phyloP scores from a whole-genome alignment of 306 rosid species.

The Vigna hirtella region DNA sequence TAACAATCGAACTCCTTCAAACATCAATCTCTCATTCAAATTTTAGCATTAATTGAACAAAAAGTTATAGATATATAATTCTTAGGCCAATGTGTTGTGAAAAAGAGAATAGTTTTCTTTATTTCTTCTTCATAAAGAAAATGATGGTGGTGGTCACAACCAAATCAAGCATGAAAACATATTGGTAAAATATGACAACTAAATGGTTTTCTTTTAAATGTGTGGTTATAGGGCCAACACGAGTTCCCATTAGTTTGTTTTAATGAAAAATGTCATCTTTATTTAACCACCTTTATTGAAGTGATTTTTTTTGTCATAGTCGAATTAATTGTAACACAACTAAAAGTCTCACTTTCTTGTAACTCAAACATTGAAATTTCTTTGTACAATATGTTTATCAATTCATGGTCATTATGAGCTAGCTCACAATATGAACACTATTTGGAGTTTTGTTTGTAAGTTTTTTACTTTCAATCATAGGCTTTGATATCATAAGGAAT shows the following conservation, averaged over 20 bases:
- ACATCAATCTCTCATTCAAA: background rate
- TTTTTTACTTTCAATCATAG: constrained; percentile 15
- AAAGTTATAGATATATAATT: background rate
- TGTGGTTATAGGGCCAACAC: background rate
- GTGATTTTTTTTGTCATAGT: background rate
- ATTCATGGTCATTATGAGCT: constrained; percentile 15
- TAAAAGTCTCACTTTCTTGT: constrained; percentile 26
- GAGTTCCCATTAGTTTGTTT: background rate
- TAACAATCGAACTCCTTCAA: no score
- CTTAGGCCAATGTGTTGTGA: background rate
- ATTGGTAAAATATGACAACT: background rate
- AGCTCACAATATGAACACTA: background rate
- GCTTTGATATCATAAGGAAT: constrained; percentile 4
- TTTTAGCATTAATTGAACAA: background rate
- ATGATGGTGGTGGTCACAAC: background rate
- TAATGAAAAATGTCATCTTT: constrained; percentile 2
- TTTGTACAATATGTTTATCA: background rate
- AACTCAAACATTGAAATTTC: constrained; percentile 15
- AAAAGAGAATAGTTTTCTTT: background rate
- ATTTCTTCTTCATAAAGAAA: background rate
- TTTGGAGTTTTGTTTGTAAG: constrained; percentile 9
- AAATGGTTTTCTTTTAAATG: background rate
- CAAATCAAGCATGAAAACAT: background rate
- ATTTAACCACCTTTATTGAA: background rate
- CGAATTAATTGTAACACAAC: background rate